Evolutionary conservation across 768 basidiomycete species (phyloP).

Genomic region (Calvatia gigantea): DNA sequence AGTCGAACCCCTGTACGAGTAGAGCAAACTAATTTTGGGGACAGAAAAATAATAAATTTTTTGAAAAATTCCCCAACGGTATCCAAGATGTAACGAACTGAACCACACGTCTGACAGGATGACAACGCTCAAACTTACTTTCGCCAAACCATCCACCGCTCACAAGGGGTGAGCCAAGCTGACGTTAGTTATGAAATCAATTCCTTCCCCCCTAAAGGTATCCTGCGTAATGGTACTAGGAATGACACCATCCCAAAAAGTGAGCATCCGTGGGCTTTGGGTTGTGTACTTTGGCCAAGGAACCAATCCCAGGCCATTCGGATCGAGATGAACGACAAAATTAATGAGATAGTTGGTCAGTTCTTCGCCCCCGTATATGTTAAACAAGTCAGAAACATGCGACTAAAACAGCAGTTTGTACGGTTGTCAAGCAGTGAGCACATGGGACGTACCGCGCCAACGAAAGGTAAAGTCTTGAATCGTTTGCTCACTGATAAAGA

Average conservation of each 20-base stretch:
- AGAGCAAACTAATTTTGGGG: not conserved
- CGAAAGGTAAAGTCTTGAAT: slow-evolving; percentile 30
- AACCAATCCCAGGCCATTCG: slow-evolving; percentile 34
- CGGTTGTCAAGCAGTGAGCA: not conserved
- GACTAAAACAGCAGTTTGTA: slow-evolving; percentile 22
- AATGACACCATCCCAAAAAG: slow-evolving; percentile 33
- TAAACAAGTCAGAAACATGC: slow-evolving; percentile 35
- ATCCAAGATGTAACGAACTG: not conserved
- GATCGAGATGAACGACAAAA: slow-evolving; percentile 39
- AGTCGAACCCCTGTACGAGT: not conserved
- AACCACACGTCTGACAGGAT: not conserved
- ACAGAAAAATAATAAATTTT: not conserved
- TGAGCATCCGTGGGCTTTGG: slow-evolving; percentile 31
- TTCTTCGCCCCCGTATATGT: slow-evolving; percentile 31
- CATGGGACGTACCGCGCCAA: slow-evolving; percentile 38
- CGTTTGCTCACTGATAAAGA: slow-evolving; percentile 36
- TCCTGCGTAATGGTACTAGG: slow-evolving; percentile 35
- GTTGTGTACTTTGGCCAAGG: slow-evolving; percentile 43
- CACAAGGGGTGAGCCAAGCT: slow-evolving; percentile 27
- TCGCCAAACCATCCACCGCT: not conserved
- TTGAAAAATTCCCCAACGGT: not conserved
- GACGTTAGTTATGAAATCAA: slow-evolving; percentile 30
- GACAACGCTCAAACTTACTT: not conserved
- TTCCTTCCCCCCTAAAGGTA: slow-evolving; percentile 37
- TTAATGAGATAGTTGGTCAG: slow-evolving; percentile 37